A percentile compares a stretch with the other conserved stretches of the same genome.
Conservation (phyloP, 176 grass and related monocot genomes). For the Hordeum vulgare region MorexV3_pseudomolecules_assembly NC_058522.1:288878661-288879160, state of each 20-base stretch:
- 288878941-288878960: neutral
- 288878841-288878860: neutral
- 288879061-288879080: neutral
- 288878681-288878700: neutral
- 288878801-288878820: constrained; percentile 6
- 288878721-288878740: neutral
- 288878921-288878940: neutral
- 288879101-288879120: neutral
- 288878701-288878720: neutral
- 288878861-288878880: neutral
- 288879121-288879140: neutral
- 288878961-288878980: neutral
- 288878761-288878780: neutral
- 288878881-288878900: neutral
- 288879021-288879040: neutral
- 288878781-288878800: neutral
- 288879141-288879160: neutral
- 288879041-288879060: neutral
- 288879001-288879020: neutral
- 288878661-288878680: constrained; percentile 9
- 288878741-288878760: neutral
- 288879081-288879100: neutral
- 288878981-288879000: neutral
- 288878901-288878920: neutral
- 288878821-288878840: neutral